These are phyloP conservation scores for Pseudonitzschia pungens DNA, from an alignment of 108 stramenopile species.

Conservation along the genomic window DNA sequence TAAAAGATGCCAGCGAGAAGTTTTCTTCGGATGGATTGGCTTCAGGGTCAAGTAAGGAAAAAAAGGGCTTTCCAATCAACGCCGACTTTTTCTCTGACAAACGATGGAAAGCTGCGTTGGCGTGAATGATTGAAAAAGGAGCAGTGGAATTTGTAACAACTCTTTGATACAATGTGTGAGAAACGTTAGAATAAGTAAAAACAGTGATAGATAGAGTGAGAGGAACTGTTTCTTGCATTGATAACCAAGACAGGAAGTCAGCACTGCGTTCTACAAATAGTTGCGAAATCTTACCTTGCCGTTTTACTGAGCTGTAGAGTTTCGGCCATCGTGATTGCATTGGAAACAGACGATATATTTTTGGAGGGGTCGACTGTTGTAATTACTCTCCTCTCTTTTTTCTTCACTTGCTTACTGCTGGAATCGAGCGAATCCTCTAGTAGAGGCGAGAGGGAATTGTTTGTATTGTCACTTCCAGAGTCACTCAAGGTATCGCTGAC, in stretches of 20 bases:
- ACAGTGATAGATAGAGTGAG: background rate
- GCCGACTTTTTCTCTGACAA: conserved; percentile 15
- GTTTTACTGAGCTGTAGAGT: conserved; percentile 27
- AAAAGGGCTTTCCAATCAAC: conserved; percentile 25
- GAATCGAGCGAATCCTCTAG: conserved; percentile 18
- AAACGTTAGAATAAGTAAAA: background rate
- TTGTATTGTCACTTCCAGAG: conserved; percentile 20
- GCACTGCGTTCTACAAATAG: background rate
- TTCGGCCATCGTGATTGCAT: conserved; percentile 30
- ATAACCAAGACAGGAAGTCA: background rate
- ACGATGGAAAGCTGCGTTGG: conserved; percentile 38
- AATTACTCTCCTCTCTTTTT: background rate
- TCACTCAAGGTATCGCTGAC: conserved; percentile 38
- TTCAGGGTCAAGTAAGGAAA: conserved; percentile 7
- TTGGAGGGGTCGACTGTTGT: conserved; percentile 14
- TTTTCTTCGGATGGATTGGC: background rate
- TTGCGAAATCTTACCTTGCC: conserved; percentile 22
- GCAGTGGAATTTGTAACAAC: conserved; percentile 26
- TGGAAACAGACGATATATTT: conserved; percentile 16
- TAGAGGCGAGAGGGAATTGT: conserved; percentile 16
- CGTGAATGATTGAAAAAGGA: conserved; percentile 40
- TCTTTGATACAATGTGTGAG: conserved; percentile 4
- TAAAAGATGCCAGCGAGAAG: background rate
- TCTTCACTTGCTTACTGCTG: background rate
- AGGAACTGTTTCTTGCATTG: background rate